phyloP scores from a whole-genome alignment of 2,329 filamentous ascomycete species.

The Fusarium cyanostomum region DNA sequence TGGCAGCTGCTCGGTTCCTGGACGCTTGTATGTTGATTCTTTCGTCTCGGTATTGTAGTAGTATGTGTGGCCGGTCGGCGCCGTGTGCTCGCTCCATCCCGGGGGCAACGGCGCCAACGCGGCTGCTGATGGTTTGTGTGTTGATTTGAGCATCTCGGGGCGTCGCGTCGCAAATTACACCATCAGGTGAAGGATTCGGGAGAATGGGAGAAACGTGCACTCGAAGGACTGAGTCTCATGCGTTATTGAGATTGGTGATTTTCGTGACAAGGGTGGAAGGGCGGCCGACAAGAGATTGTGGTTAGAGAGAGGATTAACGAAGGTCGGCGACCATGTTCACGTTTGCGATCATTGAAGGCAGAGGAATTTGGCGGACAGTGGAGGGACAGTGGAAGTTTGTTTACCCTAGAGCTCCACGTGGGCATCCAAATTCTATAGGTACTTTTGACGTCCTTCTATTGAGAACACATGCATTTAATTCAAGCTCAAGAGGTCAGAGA shows the following conservation, averaged over 20 bases:
- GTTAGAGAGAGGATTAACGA: neutral
- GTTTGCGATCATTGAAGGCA: neutral
- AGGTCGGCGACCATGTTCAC: neutral
- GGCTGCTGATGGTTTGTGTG: slow-evolving; percentile 69
- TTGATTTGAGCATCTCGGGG: slow-evolving; percentile 75
- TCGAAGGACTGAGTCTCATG: neutral
- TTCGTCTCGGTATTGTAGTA: slow-evolving; percentile 87
- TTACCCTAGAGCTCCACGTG: slow-evolving; percentile 32
- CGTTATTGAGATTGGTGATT: neutral
- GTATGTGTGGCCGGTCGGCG: slow-evolving; percentile 86
- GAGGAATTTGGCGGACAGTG: slow-evolving; percentile 16
- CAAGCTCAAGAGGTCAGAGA: too few relatives aligned
- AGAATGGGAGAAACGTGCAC: neutral
- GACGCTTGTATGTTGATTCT: slow-evolving; percentile 86
- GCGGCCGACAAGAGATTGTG: neutral
- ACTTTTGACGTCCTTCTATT: too few relatives aligned
- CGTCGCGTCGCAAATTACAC: slow-evolving; percentile 18
- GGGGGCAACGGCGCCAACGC: slow-evolving; percentile 70
- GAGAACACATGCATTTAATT: too few relatives aligned
- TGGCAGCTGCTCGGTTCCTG: slow-evolving; percentile 52
- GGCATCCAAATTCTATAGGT: too few relatives aligned
- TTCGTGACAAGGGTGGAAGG: neutral
- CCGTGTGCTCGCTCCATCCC: slow-evolving; percentile 94
- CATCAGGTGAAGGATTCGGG: slow-evolving; percentile 10
- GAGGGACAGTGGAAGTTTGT: neutral